Percentiles rank a stretch among this genome's conserved stretches.
These are phyloP conservation scores for Dillenia turbinata DNA, from an alignment of 164 flowering plant species.

Conservation along the genomic window DNA sequence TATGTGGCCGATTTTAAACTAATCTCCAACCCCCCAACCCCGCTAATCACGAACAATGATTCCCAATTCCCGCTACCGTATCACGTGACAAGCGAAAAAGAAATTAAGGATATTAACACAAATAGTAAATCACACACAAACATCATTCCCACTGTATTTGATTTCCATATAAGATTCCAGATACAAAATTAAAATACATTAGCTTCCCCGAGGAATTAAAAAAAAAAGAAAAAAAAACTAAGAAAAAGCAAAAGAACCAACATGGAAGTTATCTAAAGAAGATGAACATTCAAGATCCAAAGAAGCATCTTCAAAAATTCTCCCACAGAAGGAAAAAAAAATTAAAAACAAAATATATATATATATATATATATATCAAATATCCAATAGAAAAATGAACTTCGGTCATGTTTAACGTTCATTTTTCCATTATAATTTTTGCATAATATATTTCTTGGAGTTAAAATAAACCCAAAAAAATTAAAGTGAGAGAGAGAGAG, in stretches of 20 bases:
- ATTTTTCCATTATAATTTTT: neutral
- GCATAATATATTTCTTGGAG: neutral
- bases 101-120: neutral
- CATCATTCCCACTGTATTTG: constrained; percentile 6
- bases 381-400: constrained; percentile 8
- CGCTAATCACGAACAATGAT: no score
- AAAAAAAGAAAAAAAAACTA: neutral
- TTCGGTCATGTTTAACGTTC: constrained; percentile 9
- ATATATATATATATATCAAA: constrained; percentile 6
- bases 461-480: neutral
- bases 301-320: constrained; percentile 7
- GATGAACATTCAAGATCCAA: constrained; percentile 13
- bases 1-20: no score
- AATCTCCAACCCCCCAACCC: no score
- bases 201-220: neutral
- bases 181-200: constrained; percentile 8
- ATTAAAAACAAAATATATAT: neutral
- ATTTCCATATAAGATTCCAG: neutral
- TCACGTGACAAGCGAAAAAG: no score
- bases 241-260: constrained; percentile 4
- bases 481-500: neutral
- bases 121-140: neutral
- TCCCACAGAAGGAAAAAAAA: constrained; percentile 3
- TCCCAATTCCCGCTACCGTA: no score
- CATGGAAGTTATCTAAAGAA: constrained; percentile 17